These are phyloP conservation scores for Emmonsiellopsis sp. DNA, from an alignment of 2,329 filamentous ascomycete species.

Conservation along the genomic window DNA sequence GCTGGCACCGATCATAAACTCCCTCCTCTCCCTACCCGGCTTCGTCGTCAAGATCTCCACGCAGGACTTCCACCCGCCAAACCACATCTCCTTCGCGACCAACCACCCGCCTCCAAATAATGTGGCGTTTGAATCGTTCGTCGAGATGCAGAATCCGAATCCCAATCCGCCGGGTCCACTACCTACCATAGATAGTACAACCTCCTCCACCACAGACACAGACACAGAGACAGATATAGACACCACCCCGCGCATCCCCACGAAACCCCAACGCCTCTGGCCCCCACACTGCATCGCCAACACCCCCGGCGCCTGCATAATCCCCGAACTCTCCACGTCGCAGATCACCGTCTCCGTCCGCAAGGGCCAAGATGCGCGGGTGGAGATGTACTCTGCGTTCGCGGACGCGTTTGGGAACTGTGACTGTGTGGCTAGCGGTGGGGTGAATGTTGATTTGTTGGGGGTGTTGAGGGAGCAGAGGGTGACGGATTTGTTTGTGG, in stretches of 20 bases:
- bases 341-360: conserved; percentile 59
- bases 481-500: conserved; percentile 74
- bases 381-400: conserved; percentile 95
- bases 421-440: conserved; percentile 23
- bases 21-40: conserved; percentile 56
- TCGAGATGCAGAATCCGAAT: conserved; percentile 47
- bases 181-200: too few species aligned
- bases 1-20: conserved; percentile 64
- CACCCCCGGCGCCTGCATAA: conserved; percentile 62
- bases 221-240: conserved; percentile 49
- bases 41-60: conserved; percentile 73
- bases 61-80: conserved; percentile 78
- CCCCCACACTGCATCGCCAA: conserved; percentile 78
- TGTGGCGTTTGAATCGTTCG: conserved; percentile 56
- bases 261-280: conserved; percentile 66
- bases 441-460: conserved; percentile 51
- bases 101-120: conserved; percentile 61
- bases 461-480: conserved; percentile 45
- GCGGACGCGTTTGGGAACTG: conserved; percentile 61
- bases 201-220: conserved; percentile 35
- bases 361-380: conserved; percentile 64
- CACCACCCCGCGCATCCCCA: conserved; percentile 17
- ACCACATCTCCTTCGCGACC: conserved; percentile 81
- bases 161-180: conserved; percentile 1
- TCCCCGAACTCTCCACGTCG: conserved; percentile 57